Conservation (phyloP, 2,329 filamentous ascomycete species). For the Thermothelomyces thermophilus region DNA sequence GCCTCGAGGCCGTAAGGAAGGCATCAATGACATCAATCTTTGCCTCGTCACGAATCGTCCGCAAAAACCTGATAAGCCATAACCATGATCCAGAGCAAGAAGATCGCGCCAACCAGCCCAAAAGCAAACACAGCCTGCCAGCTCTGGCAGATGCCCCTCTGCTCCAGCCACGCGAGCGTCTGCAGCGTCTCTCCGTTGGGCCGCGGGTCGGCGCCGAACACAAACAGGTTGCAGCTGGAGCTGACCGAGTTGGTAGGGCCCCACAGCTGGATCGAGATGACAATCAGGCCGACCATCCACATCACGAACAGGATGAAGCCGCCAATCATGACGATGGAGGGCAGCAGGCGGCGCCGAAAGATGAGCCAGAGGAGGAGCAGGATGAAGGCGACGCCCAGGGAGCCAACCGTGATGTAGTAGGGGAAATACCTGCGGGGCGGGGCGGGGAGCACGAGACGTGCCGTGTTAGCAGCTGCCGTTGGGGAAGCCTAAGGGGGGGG, state of each 20-base stretch:
- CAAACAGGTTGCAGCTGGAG: slow-evolving; percentile 51
- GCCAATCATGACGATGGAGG: slow-evolving; percentile 56
- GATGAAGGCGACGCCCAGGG: slow-evolving; percentile 61
- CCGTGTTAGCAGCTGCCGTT: too few species aligned
- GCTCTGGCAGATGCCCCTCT: slow-evolving; percentile 55
- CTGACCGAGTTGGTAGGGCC: slow-evolving; percentile 53
- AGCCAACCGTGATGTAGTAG: slow-evolving; percentile 54
- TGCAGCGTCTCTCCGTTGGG: slow-evolving; percentile 45
- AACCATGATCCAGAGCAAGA: slow-evolving; percentile 62
- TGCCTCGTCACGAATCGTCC: slow-evolving; percentile 21
- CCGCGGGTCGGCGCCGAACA: slow-evolving; percentile 40
- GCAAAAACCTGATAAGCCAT: slow-evolving; percentile 61
- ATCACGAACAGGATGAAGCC: slow-evolving; percentile 60
- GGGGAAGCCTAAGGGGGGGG: not conserved
- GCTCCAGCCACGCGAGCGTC: slow-evolving; percentile 59
- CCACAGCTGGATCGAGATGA: slow-evolving; percentile 57
- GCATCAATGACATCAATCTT: not conserved
- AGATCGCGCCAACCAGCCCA: slow-evolving; percentile 51
- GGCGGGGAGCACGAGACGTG: too few species aligned
- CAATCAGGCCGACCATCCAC: slow-evolving; percentile 61
- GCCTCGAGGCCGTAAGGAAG: not conserved
- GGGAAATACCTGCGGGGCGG: slow-evolving; percentile 53
- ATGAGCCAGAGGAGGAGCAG: slow-evolving; percentile 57
- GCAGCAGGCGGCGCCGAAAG: slow-evolving; percentile 52
- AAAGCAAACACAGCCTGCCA: slow-evolving; percentile 62